Base-by-base conservation (phyloP, 108 stramenopile species). In the Nannochloropsis salina region DNA sequence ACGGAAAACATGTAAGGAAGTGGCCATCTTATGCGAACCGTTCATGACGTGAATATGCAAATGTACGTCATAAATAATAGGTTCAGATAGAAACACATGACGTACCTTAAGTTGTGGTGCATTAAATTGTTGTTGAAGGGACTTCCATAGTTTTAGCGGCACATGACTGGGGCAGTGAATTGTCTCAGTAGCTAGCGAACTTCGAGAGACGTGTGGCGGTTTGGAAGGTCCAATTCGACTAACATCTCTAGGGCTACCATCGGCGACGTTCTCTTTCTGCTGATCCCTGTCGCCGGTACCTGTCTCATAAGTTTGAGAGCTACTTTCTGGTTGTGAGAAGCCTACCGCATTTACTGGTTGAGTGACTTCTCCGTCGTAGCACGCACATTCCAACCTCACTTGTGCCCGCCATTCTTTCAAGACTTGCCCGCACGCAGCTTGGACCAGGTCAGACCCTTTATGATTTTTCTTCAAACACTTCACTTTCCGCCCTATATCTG, bases 81-180 rank as follows among this genome's bases (percentile, higher is more conserved):
- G 44, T 5, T 80, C 43, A 31, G 9, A 42, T 31, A 80, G 83
- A 22, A 42, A 8, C 80, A 45, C 87, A 45, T 44, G 79, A n/a
- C 83, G 42, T 21, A 83, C 86, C n/a, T 74, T 80, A 40, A 87
- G 83, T 80, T 87, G 87, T 10, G 87, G 80, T 6, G 31, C 9
- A 44, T 87, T 87, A 83, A 80, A 84, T 42, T 87, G 83, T 21
- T 42, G 83, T 44, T 79, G 80, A 5, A 87, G 83, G 20, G 61
- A 47, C 40, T 81, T 44, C 87, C 87, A 87, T 15, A 87, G 83
- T 18, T 51, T 41, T 2, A 42, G 42, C 43, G 83, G 87, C 9
- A 87, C 80, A 9, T 83, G 83, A 41, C 45, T 81, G 44, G 86
- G 86, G 74, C 83, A 74, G 15, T 74, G 15, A n/a, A n/a, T 74